Conservation (phyloP, 768 basidiomycete genomes). For the Lactarius hatsudake region DNA sequence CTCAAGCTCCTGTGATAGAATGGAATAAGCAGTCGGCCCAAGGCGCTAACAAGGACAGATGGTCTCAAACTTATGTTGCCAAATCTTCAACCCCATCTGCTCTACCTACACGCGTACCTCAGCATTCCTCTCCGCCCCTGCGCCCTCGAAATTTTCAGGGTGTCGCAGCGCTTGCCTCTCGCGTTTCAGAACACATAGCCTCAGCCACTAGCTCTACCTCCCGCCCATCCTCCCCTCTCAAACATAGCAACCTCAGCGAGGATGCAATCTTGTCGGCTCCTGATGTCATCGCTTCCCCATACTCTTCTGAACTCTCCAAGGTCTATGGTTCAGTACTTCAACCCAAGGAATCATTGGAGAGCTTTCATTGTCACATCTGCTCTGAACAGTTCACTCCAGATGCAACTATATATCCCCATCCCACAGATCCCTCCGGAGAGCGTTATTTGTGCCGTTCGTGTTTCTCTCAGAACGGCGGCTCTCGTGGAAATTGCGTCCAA, state of each 20-base stretch:
- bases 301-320: conserved; percentile 64
- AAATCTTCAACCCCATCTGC: conserved; percentile 47
- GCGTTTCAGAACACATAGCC: conserved; percentile 57
- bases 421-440: conserved; percentile 32
- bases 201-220: conserved; percentile 48
- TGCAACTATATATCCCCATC: conserved; percentile 83
- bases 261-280: conserved; percentile 43
- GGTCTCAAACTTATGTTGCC: conserved; percentile 77
- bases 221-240: conserved; percentile 58
- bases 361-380: conserved; percentile 69
- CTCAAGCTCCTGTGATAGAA: conserved; percentile 61
- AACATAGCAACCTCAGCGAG: conserved; percentile 36
- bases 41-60: conserved; percentile 55
- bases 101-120: conserved; percentile 30
- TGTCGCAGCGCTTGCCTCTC: conserved; percentile 42
- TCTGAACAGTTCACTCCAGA: conserved; percentile 68
- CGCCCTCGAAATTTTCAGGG: conserved; percentile 45
- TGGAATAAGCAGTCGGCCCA: conserved; percentile 53
- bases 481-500: conserved; percentile 66
- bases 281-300: conserved; percentile 54
- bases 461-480: conserved; percentile 69
- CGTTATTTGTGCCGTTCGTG: conserved; percentile 75
- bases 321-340: conserved; percentile 85
- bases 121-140: conserved; percentile 34
- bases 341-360: conserved; percentile 66